Evolutionary conservation across 805 yeast species (phyloP), one percentile per base, ranked within the genome.

Genomic region (Saturnispora diversa): DNA sequence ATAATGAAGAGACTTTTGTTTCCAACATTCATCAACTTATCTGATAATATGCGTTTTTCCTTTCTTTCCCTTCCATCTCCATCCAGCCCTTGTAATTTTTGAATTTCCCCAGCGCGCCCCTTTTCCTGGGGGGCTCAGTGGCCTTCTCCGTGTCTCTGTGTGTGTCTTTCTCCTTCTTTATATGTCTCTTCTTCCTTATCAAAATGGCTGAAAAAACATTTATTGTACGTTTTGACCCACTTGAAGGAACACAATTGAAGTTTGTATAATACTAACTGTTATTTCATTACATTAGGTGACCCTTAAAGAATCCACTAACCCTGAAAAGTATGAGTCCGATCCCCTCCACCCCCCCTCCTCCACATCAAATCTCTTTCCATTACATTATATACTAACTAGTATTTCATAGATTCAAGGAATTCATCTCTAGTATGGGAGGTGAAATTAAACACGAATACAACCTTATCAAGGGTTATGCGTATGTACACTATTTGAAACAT

Each of bases 381-480:
- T 24, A 17, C n/a, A 15, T 19, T 21, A 11, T 8, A 23, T 38
- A 38, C 41, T 38, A 38, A 38, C 41, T 23, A 12, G 11, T n/a
- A n/a, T 11, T 5, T 8, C 9, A 16, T 25, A 55, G 61, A 29
- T 54, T 78, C 62, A 77, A 79, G 54, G 61, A 66, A 35, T 64
- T 66, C 42, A 58, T 78, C 45, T 31, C 53, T 23, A 66, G 72
- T 27, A 51, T 75, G 36, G 85, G 85, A 27, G 86, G 84, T 37
- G 66, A 65, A 40, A 68, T 80, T 55, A 69, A 72, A 36, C 75
- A 71, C 46, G 84, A 80, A 47, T 80, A 69, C 58, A 60, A 68
- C 39, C 64, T 80, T 55, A 77, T 80, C 64, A 80, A 79, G 62
- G 87, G 85, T 0, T 78, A 74, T 52, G 64, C 74, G 54, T 72